Base-by-base conservation (phyloP, 2,329 filamentous ascomycete species). In the Rhynchosporium graminicola region DNA sequence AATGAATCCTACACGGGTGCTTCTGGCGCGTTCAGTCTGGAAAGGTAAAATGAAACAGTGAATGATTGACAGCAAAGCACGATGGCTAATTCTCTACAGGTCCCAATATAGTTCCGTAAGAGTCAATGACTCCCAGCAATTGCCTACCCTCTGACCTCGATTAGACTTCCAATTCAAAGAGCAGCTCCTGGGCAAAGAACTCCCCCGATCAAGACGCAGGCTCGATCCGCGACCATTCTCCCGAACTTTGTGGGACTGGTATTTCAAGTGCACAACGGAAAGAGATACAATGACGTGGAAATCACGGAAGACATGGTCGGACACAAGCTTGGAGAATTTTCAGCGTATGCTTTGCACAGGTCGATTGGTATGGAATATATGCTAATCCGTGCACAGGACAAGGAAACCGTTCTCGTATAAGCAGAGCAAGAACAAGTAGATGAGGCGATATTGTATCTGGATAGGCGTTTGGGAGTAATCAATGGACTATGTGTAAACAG, bases 221-320 rank as follows among this genome's bases (percentile, higher is more conserved):
- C 87, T 43, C 86, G 88, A 67, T 81, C 83, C 57, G 88, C 88
- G 46, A 90, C 88, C 0, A 90, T 91, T 67, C 79, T 91, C 38
- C 88, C 88, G 3, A 89, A 87, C 70, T 91, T 91, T 71, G 86
- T 91, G 28, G 87, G 87, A 1, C 73, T 90, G 66, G 82, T 83
- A 70, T 91, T 91, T 73, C 83, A 88, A 68, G 82, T 91, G 33
- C 86, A 91, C 74, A 90, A 90, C 74, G 88, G 88, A 46, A 91
- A 90, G 77, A 82, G 77, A 13, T 91, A 91, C 71, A 75, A 85
- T 57, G 87, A 90, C 72, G 80, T 91, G 40, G 80, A 80, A 61
- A 86, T 91, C 65, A 90, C 88, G 1, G 88, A 91, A 74, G 86
- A 91, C 72, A 91, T 91, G 88, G 88, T 91, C 10, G 88, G 88